These are phyloP conservation scores for Sphaerostilbella broomeana DNA, from an alignment of 2,329 filamentous ascomycete species.

Conservation along the genomic window DNA sequence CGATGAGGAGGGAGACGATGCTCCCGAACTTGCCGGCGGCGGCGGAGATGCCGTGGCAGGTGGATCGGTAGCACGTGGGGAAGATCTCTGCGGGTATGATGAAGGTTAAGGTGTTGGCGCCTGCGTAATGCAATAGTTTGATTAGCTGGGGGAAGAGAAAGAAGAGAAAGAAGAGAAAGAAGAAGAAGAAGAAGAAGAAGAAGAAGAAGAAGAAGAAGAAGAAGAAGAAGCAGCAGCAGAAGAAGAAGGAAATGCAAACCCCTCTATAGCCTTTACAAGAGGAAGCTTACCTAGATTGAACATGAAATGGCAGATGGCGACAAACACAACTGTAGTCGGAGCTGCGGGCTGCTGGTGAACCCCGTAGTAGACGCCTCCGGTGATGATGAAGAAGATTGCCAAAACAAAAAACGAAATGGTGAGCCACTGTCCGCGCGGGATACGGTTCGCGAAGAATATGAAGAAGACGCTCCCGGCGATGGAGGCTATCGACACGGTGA, in stretches of 20 bases:
- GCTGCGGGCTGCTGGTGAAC: conserved; percentile 36
- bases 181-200: too few species aligned
- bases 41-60: conserved; percentile 56
- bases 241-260: too few species aligned
- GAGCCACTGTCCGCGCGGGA: conserved; percentile 44
- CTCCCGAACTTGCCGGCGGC: conserved; percentile 54
- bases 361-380: conserved; percentile 44
- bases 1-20: conserved; percentile 44
- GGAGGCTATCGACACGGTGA: conserved; percentile 46
- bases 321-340: conserved; percentile 42
- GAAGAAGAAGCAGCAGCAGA: too few species aligned
- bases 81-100: conserved; percentile 60
- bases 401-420: conserved; percentile 43
- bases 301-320: conserved; percentile 47
- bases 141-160: too few species aligned
- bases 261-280: background rate
- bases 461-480: conserved; percentile 45
- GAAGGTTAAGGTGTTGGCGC: conserved; percentile 57
- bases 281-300: conserved; percentile 45
- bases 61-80: conserved; percentile 55
- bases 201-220: too few species aligned
- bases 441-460: conserved; percentile 40
- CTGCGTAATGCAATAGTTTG: too few species aligned
- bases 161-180: too few species aligned
- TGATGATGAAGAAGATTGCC: conserved; percentile 41